Base-by-base conservation (phyloP, 495 filamentous ascomycete species). In the Daldinia bambusicola region DNA sequence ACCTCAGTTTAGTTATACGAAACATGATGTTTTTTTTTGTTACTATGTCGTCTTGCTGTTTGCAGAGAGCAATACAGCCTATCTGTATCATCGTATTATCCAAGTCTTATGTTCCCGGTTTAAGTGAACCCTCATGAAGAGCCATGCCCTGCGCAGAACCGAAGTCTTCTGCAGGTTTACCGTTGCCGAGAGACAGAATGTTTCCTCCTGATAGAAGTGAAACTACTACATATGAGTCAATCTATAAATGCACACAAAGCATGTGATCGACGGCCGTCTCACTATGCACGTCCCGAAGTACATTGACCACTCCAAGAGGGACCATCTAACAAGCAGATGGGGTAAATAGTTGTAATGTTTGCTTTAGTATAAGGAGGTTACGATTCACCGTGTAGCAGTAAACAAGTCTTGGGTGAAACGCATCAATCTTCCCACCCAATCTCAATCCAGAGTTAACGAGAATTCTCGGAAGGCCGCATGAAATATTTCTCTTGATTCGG, bases 291-390 rank as follows among this genome's bases (percentile, higher is more conserved):
- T 5, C 5, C 18, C 9, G 43, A 10, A 22, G 8, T 22, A 22
- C 41, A 37, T 5, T 16, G 9, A 53, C 6, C n/a, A 20, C 4
- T 32, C 13, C 31, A 22, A 7, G 34, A 37, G 32, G 14, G 4
- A 20, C 20, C 7, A 20, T 22, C 20, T 20, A 16, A 0, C n/a
- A 13, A 12, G 5, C 4, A n/a, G 9, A 2, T 4, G 55, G 6
- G 22, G 34, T 38, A 18, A 22, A 22, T 7, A 0, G 16, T 18
- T 22, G 10, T 30, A 12, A 22, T 57, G 55, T 57, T 57, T 57
- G 55, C 55, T 57, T 38, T 57, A 10, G 55, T 26, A 13, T 7
- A 20, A 22, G n/a, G 55, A 6, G 36, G 55, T 57, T 34, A 14
- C 31, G 13, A 22, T 22, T 22, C 34, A 22, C 20, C 16, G 34